A percentile compares a stretch with the other conserved stretches of the same genome.
Evolutionary conservation across 2,329 filamentous ascomycete species (phyloP).

Genomic region (Xylariales sp.): DNA sequence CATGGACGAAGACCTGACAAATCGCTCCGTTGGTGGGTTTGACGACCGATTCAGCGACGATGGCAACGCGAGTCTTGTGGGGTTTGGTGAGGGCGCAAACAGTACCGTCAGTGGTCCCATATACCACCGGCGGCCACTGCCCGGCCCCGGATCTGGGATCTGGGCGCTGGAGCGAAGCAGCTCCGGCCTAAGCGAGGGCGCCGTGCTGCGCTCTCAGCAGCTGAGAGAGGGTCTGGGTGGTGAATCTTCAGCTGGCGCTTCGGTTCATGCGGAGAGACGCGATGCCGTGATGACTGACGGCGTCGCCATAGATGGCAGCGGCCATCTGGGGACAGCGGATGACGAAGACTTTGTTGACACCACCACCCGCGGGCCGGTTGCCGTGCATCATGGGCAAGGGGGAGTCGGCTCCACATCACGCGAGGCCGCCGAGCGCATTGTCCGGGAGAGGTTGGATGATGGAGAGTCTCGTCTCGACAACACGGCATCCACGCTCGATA

Average conservation of each 20-base stretch:
- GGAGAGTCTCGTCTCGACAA: constrained; percentile 37
- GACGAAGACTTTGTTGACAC: constrained; percentile 61
- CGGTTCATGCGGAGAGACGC: constrained; percentile 45
- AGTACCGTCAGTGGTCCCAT: constrained; percentile 80
- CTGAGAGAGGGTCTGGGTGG: constrained; percentile 22
- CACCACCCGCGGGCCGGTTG: constrained; percentile 53
- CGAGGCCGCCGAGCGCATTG: constrained; percentile 61
- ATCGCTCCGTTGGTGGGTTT: constrained; percentile 44
- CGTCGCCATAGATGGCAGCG: constrained; percentile 52
- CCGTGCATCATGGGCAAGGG: constrained; percentile 31
- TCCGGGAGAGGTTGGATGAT: constrained; percentile 55
- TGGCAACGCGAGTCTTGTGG: constrained; percentile 77
- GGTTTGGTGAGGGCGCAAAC: constrained; percentile 87
- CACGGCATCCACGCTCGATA: constrained; percentile 31
- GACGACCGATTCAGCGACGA: constrained; percentile 83
- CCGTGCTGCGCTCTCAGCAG: constrained; percentile 22
- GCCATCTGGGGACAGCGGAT: constrained; percentile 29
- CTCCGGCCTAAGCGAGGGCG: constrained; percentile 46
- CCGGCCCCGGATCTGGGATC: constrained; percentile 25
- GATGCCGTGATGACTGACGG: constrained; percentile 66
- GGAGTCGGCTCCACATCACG: constrained; percentile 27
- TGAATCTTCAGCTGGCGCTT: constrained; percentile 40
- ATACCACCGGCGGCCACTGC: constrained; percentile 49
- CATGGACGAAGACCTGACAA: constrained; percentile 35
- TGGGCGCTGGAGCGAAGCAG: constrained; percentile 47